phyloP scores from a whole-genome alignment of 2,329 filamentous ascomycete species.

The Neonectria sp. region DNA sequence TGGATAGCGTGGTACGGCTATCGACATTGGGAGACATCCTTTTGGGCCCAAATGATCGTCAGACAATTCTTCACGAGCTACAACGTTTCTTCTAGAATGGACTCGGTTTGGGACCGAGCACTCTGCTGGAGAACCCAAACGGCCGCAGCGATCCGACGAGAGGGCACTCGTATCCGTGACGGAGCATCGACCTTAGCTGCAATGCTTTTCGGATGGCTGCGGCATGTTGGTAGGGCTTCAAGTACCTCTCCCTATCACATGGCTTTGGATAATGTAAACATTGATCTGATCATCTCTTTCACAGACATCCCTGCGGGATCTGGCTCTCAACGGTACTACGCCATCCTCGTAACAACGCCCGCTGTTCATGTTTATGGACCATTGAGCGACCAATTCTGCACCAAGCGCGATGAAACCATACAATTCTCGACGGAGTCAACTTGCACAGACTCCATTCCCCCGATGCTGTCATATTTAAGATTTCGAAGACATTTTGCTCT shows the following conservation, averaged over 20 bases:
- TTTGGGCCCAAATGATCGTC: conserved; percentile 2
- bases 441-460: not conserved
- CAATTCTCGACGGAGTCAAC: conserved; percentile 9
- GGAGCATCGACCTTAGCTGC: not conserved
- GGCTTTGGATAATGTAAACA: not conserved
- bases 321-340: conserved; percentile 4
- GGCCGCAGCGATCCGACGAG: not conserved
- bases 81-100: conserved; percentile 1
- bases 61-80: not conserved
- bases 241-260: not conserved
- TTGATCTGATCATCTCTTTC: not conserved
- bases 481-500: conserved; percentile 23
- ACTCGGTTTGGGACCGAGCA: not conserved
- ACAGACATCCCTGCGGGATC: not conserved
- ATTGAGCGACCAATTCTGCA: conserved; percentile 19
- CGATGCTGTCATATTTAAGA: conserved; percentile 13
- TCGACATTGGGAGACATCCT: conserved; percentile 15
- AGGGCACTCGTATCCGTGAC: not conserved
- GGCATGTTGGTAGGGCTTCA: not conserved
- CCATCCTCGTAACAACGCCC: conserved; percentile 18
- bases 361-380: conserved; percentile 19
- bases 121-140: not conserved
- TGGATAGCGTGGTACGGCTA: conserved; percentile 17
- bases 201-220: not conserved
- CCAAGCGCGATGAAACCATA: not conserved